These are phyloP conservation scores for Lupinus albus DNA, from an alignment of 306 rosid species.

Conservation along the genomic window DNA sequence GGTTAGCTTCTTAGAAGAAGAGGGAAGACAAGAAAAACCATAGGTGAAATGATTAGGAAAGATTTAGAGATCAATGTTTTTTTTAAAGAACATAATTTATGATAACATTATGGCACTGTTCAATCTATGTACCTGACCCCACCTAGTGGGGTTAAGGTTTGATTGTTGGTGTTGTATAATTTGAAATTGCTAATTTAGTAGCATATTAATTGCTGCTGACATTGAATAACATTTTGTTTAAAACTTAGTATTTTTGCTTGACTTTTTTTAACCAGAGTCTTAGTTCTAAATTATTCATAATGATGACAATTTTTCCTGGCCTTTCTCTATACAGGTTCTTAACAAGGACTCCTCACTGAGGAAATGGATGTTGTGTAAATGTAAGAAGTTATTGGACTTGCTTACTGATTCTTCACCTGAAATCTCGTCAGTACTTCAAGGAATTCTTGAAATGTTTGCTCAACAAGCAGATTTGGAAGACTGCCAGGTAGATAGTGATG, in stretches of 20 bases:
- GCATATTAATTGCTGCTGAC: constrained; percentile 30
- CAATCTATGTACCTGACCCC: too few species aligned
- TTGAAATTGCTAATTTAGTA: constrained; percentile 6
- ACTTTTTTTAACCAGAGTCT: constrained; percentile 4
- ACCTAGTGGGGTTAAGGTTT: too few species aligned
- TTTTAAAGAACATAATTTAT: too few species aligned
- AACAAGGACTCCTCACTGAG: constrained; percentile 61
- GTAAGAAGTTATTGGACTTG: constrained; percentile 58
- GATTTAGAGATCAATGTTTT: too few species aligned
- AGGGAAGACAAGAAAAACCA: too few species aligned
- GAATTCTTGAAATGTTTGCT: constrained; percentile 52
- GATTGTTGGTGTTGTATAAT: constrained; percentile 15
- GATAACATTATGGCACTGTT: too few species aligned
- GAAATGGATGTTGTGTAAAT: constrained; percentile 66
- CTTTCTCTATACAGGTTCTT: constrained; percentile 64
- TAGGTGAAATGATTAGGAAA: too few species aligned
- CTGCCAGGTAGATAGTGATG: constrained; percentile 64
- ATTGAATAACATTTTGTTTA: constrained; percentile 8
- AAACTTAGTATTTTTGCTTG: constrained; percentile 28
- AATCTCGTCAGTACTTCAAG: constrained; percentile 52
- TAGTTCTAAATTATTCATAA: constrained; percentile 21
- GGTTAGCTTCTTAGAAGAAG: too few species aligned
- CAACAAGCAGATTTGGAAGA: constrained; percentile 51
- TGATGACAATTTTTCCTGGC: constrained; percentile 16
- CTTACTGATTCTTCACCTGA: constrained; percentile 51